A percentile compares a stretch with the other conserved stretches of the same genome.
Evolutionary conservation across 768 basidiomycete species (phyloP).

Genomic region (Favolaschia claudopus): DNA sequence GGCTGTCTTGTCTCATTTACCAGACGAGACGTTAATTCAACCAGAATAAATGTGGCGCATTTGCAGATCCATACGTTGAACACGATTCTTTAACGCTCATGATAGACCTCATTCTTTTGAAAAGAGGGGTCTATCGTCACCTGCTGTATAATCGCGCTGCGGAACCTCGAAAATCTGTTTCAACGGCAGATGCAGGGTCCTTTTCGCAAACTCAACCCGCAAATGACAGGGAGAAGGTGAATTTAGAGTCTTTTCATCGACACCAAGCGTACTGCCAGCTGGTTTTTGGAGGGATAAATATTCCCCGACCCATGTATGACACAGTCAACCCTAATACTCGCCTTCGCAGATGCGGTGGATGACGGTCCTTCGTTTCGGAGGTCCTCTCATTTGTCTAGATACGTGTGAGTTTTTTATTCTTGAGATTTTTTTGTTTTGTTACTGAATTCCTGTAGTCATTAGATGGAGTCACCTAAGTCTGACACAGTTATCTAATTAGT

Average conservation of each 20-base stretch:
- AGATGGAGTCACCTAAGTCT: slow-evolving; percentile 77
- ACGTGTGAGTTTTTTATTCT: slow-evolving; percentile 62
- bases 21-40: background rate
- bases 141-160: slow-evolving; percentile 82
- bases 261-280: no score
- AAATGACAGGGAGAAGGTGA: slow-evolving; percentile 37
- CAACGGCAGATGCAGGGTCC: slow-evolving; percentile 23
- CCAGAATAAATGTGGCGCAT: slow-evolving; percentile 36
- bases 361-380: slow-evolving; percentile 66
- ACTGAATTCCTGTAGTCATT: slow-evolving; percentile 59
- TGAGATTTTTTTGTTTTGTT: background rate
- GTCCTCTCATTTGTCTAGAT: slow-evolving; percentile 67
- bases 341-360: slow-evolving; percentile 71
- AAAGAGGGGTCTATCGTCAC: slow-evolving; percentile 83
- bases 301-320: no score
- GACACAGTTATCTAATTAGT: slow-evolving; percentile 21
- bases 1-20: slow-evolving; percentile 38
- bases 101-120: slow-evolving; percentile 83
- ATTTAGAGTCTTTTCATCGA: no score
- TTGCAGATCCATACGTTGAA: slow-evolving; percentile 90
- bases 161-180: slow-evolving; percentile 58
- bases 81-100: slow-evolving; percentile 77
- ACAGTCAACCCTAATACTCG: no score
- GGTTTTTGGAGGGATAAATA: no score
- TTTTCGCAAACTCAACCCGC: background rate